Percentiles rank a stretch among this genome's conserved stretches.
These are phyloP conservation scores for Adenanthera pavonina DNA, from an alignment of 306 rosid genomes.

Conservation along the genomic window DNA sequence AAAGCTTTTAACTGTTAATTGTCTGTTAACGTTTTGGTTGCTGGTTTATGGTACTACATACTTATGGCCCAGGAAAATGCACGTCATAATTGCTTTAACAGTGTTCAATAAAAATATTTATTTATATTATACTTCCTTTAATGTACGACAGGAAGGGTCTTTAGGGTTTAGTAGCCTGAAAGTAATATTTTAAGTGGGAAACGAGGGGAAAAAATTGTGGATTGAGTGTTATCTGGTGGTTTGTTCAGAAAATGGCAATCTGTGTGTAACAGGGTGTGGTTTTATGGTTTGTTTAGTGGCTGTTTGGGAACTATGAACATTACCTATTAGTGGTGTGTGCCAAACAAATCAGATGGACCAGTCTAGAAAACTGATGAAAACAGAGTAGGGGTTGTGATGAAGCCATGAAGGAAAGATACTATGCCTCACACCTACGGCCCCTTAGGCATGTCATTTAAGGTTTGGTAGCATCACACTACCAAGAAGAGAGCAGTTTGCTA, in stretches of 20 bases:
- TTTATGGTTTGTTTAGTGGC: background rate
- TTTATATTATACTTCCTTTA: background rate
- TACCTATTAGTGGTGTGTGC: background rate
- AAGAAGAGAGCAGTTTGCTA: background rate
- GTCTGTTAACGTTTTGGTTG: conserved; percentile 13
- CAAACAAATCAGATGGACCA: background rate
- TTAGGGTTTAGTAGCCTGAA: background rate
- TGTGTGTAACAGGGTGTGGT: background rate
- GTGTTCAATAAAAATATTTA: background rate
- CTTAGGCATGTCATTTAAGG: background rate
- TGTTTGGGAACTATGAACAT: background rate
- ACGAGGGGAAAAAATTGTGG: background rate
- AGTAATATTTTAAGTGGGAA: background rate
- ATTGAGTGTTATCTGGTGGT: background rate
- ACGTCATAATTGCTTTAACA: background rate
- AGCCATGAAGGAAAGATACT: background rate
- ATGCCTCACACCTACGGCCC: background rate
- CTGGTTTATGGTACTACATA: conserved; percentile 31
- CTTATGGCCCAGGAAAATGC: conserved; percentile 11
- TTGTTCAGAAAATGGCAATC: background rate
- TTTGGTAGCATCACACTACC: background rate
- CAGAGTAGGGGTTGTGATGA: background rate
- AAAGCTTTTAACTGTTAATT: background rate
- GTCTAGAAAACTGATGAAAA: background rate
- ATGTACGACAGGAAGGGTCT: background rate